Conservation (phyloP, 148 eudicot species). For the Rhododendron ovatum region DNA sequence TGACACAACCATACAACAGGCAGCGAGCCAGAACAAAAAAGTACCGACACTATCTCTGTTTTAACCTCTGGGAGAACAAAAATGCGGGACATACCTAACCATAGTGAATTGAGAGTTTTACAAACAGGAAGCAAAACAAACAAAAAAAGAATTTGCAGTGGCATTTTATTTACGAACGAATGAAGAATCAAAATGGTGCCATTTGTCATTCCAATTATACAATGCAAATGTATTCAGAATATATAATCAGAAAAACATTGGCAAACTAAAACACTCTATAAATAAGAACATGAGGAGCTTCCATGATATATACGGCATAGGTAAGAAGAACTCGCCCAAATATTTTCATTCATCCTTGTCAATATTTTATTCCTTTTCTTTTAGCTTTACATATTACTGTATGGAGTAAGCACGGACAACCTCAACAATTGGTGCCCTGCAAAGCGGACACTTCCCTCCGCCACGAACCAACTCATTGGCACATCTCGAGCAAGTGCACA, state of each 20-base stretch:
- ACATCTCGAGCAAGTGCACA: conserved; percentile 95
- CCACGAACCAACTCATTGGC: conserved; percentile 87
- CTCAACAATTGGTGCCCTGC: conserved; percentile 95
- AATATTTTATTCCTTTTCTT: not conserved
- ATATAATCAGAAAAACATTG: conserved; percentile 20
- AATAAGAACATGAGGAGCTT: conserved; percentile 15
- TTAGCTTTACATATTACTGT: conserved; percentile 35
- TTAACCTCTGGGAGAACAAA: not conserved
- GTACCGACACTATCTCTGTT: not conserved
- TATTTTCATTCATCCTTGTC: conserved; percentile 6
- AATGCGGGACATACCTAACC: not conserved
- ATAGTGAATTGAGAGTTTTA: not conserved
- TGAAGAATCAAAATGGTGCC: conserved; percentile 24
- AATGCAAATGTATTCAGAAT: conserved; percentile 17
- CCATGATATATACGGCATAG: not conserved
- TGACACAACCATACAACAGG: not conserved
- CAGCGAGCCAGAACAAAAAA: not conserved
- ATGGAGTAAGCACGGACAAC: conserved; percentile 91
- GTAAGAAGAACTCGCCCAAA: conserved; percentile 1
- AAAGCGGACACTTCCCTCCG: conserved; percentile 94
- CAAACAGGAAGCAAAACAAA: not conserved
- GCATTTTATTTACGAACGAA: conserved; percentile 27
- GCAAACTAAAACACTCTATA: conserved; percentile 21
- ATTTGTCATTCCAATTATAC: conserved; percentile 31
- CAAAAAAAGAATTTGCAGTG: conserved; percentile 4